Evolutionary conservation across 1,284 basidiomycete species (phyloP), one percentile per base, ranked within the genome.

Genomic region (Ustilago esculenta): DNA sequence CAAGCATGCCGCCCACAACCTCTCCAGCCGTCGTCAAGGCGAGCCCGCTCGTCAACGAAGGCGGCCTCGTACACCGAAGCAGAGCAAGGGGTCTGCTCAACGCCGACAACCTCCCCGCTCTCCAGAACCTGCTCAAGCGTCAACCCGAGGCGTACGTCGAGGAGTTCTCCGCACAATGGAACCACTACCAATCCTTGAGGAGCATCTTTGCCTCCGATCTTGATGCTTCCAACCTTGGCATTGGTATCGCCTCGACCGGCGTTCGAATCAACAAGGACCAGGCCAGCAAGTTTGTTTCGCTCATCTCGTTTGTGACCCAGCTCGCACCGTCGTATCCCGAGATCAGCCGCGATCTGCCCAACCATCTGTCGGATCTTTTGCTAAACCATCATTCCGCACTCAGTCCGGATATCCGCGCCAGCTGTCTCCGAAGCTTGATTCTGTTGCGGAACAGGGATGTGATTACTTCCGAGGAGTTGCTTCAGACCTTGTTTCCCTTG

Each of bases 91-190:
- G 80, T 37, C 59, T 81, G 21, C 71, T 80, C 53, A 75, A 81
- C 37, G 74, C 79, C 6, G 74, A 75, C 55, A 87, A 87, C 69
- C 83, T 88, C 33, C 87, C 87, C 12, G 86, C 87, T 43, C 83
- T 99, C 17, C 96, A 98, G 82, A 98, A 98, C 81, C 86, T 98
- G 57, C 94, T 99, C 82, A 99, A 84, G 84, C 87, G 96, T 53
- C 93, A 97, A 81, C 92, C 95, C 2, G 83, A 86, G 7, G 90
- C 88, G 0, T 98, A 99, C 85, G 90, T 89, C 80, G 94, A 98
- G 73, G 96, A 99, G 78, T 99, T 98, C 79, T 82, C 94, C n/a
- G 92, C 94, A 69, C 96, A 98, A 86, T 98, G 94, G 90, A 93
- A 94, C 72, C 94, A 98, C 82, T 98, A 94, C 84, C 88, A 91